A percentile compares a stretch with the other conserved stretches of the same genome.
phyloP scores from a whole-genome alignment of 2,329 filamentous ascomycete genomes.

The Beauveria asiatica region DNA sequence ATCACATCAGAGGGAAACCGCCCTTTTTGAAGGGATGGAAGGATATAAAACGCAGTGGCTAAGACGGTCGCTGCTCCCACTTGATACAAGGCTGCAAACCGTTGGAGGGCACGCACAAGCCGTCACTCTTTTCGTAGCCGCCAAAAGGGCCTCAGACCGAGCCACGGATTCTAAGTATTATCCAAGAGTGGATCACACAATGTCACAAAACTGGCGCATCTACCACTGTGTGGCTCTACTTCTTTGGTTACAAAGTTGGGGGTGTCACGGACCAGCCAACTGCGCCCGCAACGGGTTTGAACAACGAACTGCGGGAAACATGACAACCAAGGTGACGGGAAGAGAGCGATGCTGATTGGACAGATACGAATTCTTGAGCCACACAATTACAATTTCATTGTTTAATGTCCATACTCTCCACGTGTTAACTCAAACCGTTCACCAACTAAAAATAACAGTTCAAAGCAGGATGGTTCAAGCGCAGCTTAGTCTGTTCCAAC shows the following conservation, averaged over 20 bases:
- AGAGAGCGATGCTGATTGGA: slow-evolving; percentile 1
- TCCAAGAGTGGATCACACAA: background rate
- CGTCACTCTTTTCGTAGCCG: background rate
- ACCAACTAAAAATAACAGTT: slow-evolving; percentile 7
- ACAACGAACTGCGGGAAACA: slow-evolving; percentile 6
- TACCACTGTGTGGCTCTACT: slow-evolving; percentile 2
- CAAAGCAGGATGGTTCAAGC: slow-evolving; percentile 1
- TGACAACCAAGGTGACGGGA: background rate
- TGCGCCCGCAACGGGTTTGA: slow-evolving; percentile 9
- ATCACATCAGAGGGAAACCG: background rate
- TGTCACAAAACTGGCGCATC: slow-evolving; percentile 2
- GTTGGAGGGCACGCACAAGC: slow-evolving; percentile 4
- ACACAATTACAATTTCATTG: slow-evolving; percentile 6
- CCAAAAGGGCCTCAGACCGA: background rate
- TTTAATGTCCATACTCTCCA: slow-evolving; percentile 2
- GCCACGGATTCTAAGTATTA: background rate
- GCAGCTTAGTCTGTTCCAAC: background rate
- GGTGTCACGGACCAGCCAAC: slow-evolving; percentile 11
- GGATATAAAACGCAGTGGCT: background rate
- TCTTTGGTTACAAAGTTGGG: slow-evolving; percentile 3
- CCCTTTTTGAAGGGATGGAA: background rate
- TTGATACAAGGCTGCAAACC: slow-evolving; percentile 2
- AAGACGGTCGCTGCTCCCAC: background rate
- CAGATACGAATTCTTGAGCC: background rate
- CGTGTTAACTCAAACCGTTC: slow-evolving; percentile 1